Conservation (phyloP, 148 eudicot species). For the Simmondsia chinensis region DNA sequence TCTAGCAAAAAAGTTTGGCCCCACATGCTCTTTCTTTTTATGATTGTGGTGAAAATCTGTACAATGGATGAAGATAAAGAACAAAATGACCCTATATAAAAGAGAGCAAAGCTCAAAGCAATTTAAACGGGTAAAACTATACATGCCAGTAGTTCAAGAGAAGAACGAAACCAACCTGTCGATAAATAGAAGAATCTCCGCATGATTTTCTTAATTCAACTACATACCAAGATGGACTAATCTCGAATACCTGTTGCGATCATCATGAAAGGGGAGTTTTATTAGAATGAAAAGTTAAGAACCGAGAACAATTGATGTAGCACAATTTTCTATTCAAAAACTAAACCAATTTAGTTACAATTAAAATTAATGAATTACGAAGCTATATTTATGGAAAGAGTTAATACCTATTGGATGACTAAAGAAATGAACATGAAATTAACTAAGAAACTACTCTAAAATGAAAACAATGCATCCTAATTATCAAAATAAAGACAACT, state of each 20-base stretch:
- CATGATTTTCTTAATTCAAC: conserved; percentile 73
- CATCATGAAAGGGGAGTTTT: background rate
- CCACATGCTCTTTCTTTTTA: no score
- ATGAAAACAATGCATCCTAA: no score
- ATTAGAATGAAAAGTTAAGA: no score
- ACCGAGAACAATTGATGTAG: background rate
- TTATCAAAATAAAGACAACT: no score
- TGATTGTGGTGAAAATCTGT: background rate
- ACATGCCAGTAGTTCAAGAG: background rate
- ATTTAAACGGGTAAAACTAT: background rate
- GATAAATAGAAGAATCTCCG: conserved; percentile 68
- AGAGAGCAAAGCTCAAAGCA: no score
- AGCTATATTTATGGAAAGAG: no score
- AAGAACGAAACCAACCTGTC: conserved; percentile 43
- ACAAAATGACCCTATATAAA: background rate
- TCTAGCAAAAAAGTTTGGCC: no score
- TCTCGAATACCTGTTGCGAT: conserved; percentile 84
- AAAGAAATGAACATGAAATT: no score
- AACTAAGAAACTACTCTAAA: no score
- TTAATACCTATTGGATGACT: no score
- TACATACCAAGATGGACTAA: conserved; percentile 65
- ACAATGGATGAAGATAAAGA: background rate
- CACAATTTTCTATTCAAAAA: background rate
- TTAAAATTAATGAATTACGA: no score
- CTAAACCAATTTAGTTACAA: no score